phyloP scores from a whole-genome alignment of 2,329 filamentous ascomycete genomes.

The Pezicula carpinea region DNA sequence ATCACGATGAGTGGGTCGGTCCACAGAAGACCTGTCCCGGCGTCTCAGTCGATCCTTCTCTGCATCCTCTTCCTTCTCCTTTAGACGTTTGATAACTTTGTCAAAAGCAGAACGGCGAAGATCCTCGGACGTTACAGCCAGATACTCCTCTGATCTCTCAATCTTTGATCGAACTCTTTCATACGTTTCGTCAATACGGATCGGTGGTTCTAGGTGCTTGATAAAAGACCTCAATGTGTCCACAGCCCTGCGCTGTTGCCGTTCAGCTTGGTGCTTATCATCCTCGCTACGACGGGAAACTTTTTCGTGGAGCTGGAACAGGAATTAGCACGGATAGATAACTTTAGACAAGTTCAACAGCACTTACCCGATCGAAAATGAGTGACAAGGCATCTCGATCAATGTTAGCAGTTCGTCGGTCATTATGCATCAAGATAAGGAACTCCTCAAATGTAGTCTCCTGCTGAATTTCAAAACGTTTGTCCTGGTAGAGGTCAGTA shows the following conservation, averaged over 20 bases:
- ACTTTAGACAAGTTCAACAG: background rate
- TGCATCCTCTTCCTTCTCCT: conserved; percentile 80
- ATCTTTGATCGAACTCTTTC: conserved; percentile 80
- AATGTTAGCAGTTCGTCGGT: conserved; percentile 84
- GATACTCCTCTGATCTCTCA: conserved; percentile 78
- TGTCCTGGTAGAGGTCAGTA: conserved; percentile 59
- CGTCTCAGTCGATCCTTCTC: conserved; percentile 62
- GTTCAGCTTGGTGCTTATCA: conserved; percentile 75
- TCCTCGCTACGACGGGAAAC: conserved; percentile 77
- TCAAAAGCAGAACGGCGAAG: conserved; percentile 81
- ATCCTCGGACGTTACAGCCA: conserved; percentile 77
- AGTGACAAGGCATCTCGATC: conserved; percentile 72
- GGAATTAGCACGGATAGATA: conserved; percentile 19
- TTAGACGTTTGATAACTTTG: conserved; percentile 84
- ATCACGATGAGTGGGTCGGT: conserved; percentile 35
- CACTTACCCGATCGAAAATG: conserved; percentile 74
- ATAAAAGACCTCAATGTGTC: conserved; percentile 82
- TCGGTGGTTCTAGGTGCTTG: conserved; percentile 84
- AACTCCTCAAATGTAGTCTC: conserved; percentile 90
- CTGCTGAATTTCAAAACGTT: conserved; percentile 83
- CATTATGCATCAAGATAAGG: conserved; percentile 72
- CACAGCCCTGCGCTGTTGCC: conserved; percentile 76
- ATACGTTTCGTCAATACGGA: conserved; percentile 75
- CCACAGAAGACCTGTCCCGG: conserved; percentile 49
- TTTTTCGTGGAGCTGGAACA: conserved; percentile 71